A percentile compares a stretch with the other conserved stretches of the same genome.
Evolutionary conservation across 1,139 yeast genomes (phyloP).

Genomic region (Hemisphaericaspora lyxosophila): DNA sequence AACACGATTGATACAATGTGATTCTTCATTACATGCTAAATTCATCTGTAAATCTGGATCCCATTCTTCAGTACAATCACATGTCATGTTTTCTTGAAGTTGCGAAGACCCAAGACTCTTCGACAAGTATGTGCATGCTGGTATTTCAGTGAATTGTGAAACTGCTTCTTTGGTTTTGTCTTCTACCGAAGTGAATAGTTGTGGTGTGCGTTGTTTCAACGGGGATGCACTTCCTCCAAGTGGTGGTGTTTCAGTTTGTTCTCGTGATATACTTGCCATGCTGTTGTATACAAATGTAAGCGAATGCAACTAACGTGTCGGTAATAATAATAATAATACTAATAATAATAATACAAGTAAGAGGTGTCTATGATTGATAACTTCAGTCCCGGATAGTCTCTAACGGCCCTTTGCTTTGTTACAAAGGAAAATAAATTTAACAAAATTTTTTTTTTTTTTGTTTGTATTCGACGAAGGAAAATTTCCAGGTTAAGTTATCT

Average conservation of each 20-base stretch:
- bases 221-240: slow-evolving; percentile 3
- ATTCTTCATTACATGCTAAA: slow-evolving; percentile 79
- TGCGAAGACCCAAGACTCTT: slow-evolving; percentile 69
- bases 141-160: slow-evolving; percentile 53
- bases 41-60: slow-evolving; percentile 40
- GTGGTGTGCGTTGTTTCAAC: slow-evolving; percentile 17
- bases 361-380: too few relatives aligned
- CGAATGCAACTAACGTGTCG: background rate
- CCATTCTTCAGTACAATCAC: slow-evolving; percentile 72
- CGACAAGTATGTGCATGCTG: slow-evolving; percentile 59
- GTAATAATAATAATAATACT: background rate
- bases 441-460: too few relatives aligned
- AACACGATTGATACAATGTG: slow-evolving; percentile 87
- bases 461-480: too few relatives aligned
- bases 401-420: too few relatives aligned
- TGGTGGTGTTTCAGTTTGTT: slow-evolving; percentile 6
- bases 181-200: slow-evolving; percentile 47
- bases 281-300: slow-evolving; percentile 12
- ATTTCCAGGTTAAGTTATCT: too few relatives aligned
- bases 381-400: too few relatives aligned
- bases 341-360: too few relatives aligned
- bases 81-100: slow-evolving; percentile 69
- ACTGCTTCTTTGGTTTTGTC: slow-evolving; percentile 75
- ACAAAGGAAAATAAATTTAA: too few relatives aligned
- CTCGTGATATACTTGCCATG: background rate